A percentile compares a stretch with the other conserved stretches of the same genome.
These are phyloP conservation scores for Chlorociboria aeruginascens DNA, from an alignment of 495 filamentous ascomycete genomes.

Conservation along the genomic window DNA sequence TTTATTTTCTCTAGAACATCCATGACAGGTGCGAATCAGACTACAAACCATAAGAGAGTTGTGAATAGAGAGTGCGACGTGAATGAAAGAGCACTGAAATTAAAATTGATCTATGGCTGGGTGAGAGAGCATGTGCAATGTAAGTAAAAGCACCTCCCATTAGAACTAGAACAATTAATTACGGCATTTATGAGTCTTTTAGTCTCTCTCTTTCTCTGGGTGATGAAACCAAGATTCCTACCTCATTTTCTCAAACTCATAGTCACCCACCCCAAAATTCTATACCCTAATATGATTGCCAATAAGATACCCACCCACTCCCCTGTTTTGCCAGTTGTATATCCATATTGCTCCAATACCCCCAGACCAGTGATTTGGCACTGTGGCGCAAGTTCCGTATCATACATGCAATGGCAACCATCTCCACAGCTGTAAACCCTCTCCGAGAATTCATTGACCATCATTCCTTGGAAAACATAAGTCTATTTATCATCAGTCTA, in stretches of 20 bases:
- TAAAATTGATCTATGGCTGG: too few relatives aligned
- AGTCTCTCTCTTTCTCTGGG: too few relatives aligned
- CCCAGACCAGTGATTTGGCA: constrained; percentile 56
- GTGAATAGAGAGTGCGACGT: too few relatives aligned
- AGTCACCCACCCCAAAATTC: constrained; percentile 33
- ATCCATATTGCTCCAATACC: constrained; percentile 56
- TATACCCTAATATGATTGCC: constrained; percentile 58
- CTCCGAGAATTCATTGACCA: constrained; percentile 67
- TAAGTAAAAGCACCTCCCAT: too few relatives aligned
- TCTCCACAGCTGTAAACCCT: constrained; percentile 45
- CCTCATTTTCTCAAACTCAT: not conserved
- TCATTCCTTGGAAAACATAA: constrained; percentile 72
- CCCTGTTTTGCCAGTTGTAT: constrained; percentile 44
- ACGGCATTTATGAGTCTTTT: too few relatives aligned
- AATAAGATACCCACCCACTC: constrained; percentile 67
- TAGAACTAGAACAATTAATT: too few relatives aligned
- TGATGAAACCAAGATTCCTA: not conserved
- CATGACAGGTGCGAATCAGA: too few relatives aligned
- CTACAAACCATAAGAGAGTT: too few relatives aligned
- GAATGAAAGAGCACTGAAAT: too few relatives aligned
- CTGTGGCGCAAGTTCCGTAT: constrained; percentile 43
- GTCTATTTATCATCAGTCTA: constrained; percentile 47
- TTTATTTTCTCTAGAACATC: too few relatives aligned
- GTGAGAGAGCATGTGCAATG: too few relatives aligned
- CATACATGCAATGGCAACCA: constrained; percentile 60